Conservation (phyloP, 352 stramenopile species). For the Phytophthora citricola region DNA sequence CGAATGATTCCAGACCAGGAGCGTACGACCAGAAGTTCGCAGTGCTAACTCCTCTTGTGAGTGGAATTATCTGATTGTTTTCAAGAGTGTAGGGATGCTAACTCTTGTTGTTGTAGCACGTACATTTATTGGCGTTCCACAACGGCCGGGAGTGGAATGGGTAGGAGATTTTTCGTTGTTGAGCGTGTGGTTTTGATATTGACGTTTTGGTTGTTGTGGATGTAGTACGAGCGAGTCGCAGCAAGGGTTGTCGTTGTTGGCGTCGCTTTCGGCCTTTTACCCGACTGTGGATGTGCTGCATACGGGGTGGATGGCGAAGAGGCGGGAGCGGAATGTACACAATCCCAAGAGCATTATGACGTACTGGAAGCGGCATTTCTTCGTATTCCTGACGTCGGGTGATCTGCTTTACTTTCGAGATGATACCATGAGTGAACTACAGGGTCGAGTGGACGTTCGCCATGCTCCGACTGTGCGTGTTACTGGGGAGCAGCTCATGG, state of each 20-base stretch:
- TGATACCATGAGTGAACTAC: slow-evolving; percentile 70
- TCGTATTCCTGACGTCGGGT: slow-evolving; percentile 75
- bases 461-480: slow-evolving; percentile 82
- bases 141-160: slow-evolving; percentile 72
- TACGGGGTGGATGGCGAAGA: slow-evolving; percentile 76
- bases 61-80: slow-evolving; percentile 5
- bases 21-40: slow-evolving; percentile 81
- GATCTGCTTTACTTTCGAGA: slow-evolving; percentile 85
- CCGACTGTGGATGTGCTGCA: slow-evolving; percentile 74
- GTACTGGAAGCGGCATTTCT: slow-evolving; percentile 87
- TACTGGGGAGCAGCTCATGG: slow-evolving; percentile 74
- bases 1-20: slow-evolving; percentile 56
- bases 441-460: slow-evolving; percentile 79
- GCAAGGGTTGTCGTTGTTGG: slow-evolving; percentile 78
- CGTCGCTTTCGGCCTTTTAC: slow-evolving; percentile 81
- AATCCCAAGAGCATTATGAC: slow-evolving; percentile 82
- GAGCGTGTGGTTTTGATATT: not conserved
- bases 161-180: slow-evolving; percentile 30
- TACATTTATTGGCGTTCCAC: slow-evolving; percentile 78
- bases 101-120: slow-evolving; percentile 47
- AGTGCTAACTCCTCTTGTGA: slow-evolving; percentile 71
- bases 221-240: slow-evolving; percentile 72
- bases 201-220: not conserved
- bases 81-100: not conserved
- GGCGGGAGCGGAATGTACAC: slow-evolving; percentile 75